Percentiles rank a stretch among this genome's conserved stretches.
These are phyloP conservation scores for Botrytis pseudocinerea DNA, from an alignment of 2,329 filamentous ascomycete species.

Conservation along the genomic window DNA sequence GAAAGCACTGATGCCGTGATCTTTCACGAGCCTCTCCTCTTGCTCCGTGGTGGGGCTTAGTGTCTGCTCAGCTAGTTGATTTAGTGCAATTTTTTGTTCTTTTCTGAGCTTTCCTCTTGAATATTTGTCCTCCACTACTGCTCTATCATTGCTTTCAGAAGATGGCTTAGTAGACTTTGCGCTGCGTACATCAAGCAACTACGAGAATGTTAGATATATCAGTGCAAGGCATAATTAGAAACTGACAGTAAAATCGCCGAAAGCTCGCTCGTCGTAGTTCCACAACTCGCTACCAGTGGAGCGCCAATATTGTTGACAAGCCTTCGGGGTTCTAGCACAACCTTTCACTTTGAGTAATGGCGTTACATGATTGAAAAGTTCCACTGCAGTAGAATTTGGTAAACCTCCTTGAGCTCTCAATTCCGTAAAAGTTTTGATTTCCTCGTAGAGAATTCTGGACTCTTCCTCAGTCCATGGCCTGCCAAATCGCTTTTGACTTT, in stretches of 20 bases:
- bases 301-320: not conserved
- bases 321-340: fast-evolving
- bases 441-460: not conserved
- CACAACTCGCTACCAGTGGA: not conserved
- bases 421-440: not conserved
- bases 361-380: not conserved
- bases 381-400: not conserved
- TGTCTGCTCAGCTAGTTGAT: not conserved
- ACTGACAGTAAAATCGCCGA: not conserved
- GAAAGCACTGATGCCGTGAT: not conserved
- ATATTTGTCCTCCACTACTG: not conserved
- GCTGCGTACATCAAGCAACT: not conserved
- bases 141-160: too few species aligned
- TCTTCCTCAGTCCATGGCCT: not conserved
- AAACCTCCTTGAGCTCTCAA: not conserved
- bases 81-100: not conserved
- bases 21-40: not conserved
- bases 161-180: too few species aligned
- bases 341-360: not conserved
- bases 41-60: not conserved
- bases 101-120: not conserved
- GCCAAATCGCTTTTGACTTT: too few species aligned
- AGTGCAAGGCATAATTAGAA: fast-evolving
- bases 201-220: fast-evolving
- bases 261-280: not conserved